Percentiles rank a stretch among this genome's conserved stretches.
phyloP scores from a whole-genome alignment of 1,284 basidiomycete genomes.

The Rhodotorula sp. region DNA sequence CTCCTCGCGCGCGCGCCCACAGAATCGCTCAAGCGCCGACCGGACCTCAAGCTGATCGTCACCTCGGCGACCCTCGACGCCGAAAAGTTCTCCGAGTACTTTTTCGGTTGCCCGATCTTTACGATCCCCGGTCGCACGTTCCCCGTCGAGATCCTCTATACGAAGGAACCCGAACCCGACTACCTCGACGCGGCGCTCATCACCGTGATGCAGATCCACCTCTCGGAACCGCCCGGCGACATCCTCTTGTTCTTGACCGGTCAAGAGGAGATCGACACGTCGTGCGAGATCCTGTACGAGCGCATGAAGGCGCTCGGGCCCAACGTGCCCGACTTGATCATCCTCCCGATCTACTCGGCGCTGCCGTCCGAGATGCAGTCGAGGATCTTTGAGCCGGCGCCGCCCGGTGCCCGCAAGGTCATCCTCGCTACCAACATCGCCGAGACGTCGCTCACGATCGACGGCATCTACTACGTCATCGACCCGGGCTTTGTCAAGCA shows the following conservation, averaged over 20 bases:
- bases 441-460: constrained; percentile 96
- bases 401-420: constrained; percentile 93
- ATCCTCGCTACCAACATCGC: constrained; percentile 99
- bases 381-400: constrained; percentile 94
- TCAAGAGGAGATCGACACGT: constrained; percentile 97
- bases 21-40: constrained; percentile 91
- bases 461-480: constrained; percentile 93
- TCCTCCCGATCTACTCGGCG: constrained; percentile 96
- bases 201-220: constrained; percentile 98
- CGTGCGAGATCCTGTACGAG: constrained; percentile 95
- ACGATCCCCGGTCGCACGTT: constrained; percentile 99
- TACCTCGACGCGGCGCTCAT: constrained; percentile 97
- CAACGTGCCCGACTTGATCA: constrained; percentile 93
- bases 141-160: constrained; percentile 95
- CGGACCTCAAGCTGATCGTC: constrained; percentile 95
- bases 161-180: constrained; percentile 97
- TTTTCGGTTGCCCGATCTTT: constrained; percentile 97
- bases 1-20: constrained; percentile 32
- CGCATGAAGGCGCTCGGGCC: constrained; percentile 97
- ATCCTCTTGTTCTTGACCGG: constrained; percentile 96
- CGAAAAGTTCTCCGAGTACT: constrained; percentile 98
- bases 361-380: constrained; percentile 97
- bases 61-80: constrained; percentile 99
- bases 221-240: constrained; percentile 95
- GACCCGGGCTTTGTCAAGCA: constrained; percentile 99